These are phyloP conservation scores for Ustilago loliicola DNA, from an alignment of 1,284 basidiomycete genomes.

Conservation along the genomic window DNA sequence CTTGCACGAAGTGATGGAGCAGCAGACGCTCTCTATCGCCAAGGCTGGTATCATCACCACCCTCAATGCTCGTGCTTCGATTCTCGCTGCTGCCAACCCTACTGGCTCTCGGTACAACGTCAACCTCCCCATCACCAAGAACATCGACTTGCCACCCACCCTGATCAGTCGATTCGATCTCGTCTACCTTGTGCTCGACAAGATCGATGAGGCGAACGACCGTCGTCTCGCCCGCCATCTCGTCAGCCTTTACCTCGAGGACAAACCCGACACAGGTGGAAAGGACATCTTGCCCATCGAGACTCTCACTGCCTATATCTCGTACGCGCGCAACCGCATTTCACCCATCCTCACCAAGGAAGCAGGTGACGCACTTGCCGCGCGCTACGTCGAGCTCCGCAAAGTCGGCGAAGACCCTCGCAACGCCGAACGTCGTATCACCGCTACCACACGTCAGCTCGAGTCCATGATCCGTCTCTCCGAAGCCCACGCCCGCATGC, in stretches of 20 bases:
- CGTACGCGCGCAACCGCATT: conserved; percentile 89
- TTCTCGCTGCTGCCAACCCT: conserved; percentile 96
- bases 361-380: conserved; percentile 86
- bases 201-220: conserved; percentile 86
- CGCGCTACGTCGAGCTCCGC: conserved; percentile 91
- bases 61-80: conserved; percentile 95
- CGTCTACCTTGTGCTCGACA: conserved; percentile 96
- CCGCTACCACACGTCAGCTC: conserved; percentile 95
- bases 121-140: conserved; percentile 80
- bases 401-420: conserved; percentile 83
- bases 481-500: conserved; percentile 96
- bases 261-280: conserved; percentile 79
- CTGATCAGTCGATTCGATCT: conserved; percentile 98
- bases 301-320: conserved; percentile 92
- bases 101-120: conserved; percentile 96
- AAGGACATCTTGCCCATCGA: conserved; percentile 86
- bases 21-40: conserved; percentile 99
- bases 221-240: conserved; percentile 92
- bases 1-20: conserved; percentile 99
- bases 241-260: conserved; percentile 93
- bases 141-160: conserved; percentile 87
- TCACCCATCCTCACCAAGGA: conserved; percentile 89
- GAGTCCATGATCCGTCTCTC: conserved; percentile 98
- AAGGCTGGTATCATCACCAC: conserved; percentile 99
- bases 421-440: conserved; percentile 90